These are phyloP conservation scores for Talaromyces liani DNA, from an alignment of 495 filamentous ascomycete species.

Conservation along the genomic window DNA sequence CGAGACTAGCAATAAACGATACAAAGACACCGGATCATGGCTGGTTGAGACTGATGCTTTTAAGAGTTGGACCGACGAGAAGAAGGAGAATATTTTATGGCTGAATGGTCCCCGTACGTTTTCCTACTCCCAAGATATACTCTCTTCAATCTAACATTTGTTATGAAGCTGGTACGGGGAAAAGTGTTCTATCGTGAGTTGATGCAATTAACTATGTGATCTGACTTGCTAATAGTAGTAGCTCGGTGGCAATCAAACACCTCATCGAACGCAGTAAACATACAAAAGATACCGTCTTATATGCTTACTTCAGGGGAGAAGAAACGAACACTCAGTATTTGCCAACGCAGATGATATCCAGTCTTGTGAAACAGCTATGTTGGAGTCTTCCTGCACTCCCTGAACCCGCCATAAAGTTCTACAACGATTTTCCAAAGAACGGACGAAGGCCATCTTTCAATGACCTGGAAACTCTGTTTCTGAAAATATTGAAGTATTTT, in stretches of 20 bases:
- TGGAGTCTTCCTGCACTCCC: neutral
- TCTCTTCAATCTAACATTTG: neutral
- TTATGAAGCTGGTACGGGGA: neutral
- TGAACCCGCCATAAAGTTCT: neutral
- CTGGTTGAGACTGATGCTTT: neutral
- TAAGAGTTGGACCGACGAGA: neutral
- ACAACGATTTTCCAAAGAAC: neutral
- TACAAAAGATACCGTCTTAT: neutral
- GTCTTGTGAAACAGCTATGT: neutral
- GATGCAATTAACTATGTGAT: neutral
- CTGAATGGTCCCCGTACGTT: neutral
- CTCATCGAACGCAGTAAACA: neutral
- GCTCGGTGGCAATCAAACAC: neutral
- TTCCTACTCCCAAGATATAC: neutral
- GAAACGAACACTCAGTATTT: neutral
- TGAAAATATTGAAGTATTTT: neutral
- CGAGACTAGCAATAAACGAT: neutral
- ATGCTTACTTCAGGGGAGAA: neutral
- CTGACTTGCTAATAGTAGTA: neutral
- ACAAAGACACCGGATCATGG: neutral
- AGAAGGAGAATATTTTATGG: neutral
- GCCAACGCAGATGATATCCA: neutral
- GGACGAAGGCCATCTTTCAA: neutral
- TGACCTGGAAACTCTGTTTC: neutral
- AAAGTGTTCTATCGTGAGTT: neutral